These are phyloP conservation scores for Xerophyta viscosa DNA, from an alignment of 106 monocot species.

Conservation along the genomic window DNA sequence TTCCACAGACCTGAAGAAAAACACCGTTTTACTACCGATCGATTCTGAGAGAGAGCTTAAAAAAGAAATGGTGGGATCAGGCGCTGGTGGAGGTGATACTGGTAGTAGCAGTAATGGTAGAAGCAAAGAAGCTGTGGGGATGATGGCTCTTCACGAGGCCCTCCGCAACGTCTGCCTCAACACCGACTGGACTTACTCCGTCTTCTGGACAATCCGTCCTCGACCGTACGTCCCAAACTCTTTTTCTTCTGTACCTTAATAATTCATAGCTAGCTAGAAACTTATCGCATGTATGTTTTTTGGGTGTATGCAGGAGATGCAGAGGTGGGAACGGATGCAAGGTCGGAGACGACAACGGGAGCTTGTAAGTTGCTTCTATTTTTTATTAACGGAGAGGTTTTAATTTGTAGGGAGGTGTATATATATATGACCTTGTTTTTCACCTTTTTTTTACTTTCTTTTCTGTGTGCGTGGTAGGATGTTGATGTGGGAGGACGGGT, in stretches of 20 bases:
- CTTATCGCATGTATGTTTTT: neutral
- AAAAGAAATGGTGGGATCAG: slow-evolving; percentile 9
- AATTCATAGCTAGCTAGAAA: neutral
- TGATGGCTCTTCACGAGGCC: slow-evolving; percentile 84
- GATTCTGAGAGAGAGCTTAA: slow-evolving; percentile 1
- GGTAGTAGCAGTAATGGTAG: slow-evolving; percentile 3
- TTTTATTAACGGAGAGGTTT: too few relatives aligned
- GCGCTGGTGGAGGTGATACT: slow-evolving; percentile 2
- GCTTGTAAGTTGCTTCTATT: slow-evolving; percentile 45
- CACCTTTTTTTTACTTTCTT: neutral
- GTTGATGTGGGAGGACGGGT: slow-evolving; percentile 98
- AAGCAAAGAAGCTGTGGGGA: slow-evolving; percentile 10
- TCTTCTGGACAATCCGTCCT: slow-evolving; percentile 92
- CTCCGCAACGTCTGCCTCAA: slow-evolving; percentile 80
- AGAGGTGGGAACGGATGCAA: slow-evolving; percentile 90
- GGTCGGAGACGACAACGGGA: slow-evolving; percentile 92
- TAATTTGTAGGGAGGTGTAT: too few relatives aligned
- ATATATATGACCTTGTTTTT: slow-evolving; percentile 3
- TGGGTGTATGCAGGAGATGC: slow-evolving; percentile 48
- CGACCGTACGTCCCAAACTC: slow-evolving; percentile 48
- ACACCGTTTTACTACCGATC: neutral
- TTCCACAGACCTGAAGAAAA: neutral
- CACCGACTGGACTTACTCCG: slow-evolving; percentile 95
- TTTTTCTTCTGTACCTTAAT: neutral
- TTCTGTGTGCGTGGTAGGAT: slow-evolving; percentile 31